A percentile compares a stretch with the other conserved stretches of the same genome.
phyloP scores from a whole-genome alignment of 768 basidiomycete species.

The Porphyrellus cyaneotinctus region DNA sequence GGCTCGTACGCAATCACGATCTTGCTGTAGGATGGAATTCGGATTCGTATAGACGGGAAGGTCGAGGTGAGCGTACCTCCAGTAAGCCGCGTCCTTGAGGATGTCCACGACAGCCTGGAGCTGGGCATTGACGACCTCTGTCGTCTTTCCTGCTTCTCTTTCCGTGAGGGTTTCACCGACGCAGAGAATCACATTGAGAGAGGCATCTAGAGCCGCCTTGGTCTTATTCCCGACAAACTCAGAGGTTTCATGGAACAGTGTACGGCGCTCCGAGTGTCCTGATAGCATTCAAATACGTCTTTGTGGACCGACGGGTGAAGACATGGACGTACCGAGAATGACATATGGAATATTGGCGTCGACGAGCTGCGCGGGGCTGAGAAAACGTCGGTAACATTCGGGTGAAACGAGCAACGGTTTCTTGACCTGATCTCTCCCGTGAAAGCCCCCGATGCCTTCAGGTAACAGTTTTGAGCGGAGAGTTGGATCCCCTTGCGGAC shows the following conservation, averaged over 20 bases:
- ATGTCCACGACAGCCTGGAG: conserved; percentile 68
- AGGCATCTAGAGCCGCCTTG: conserved; percentile 69
- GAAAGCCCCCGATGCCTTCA: conserved; percentile 81
- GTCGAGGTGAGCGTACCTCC: conserved; percentile 57
- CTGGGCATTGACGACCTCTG: conserved; percentile 76
- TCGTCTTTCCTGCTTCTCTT: conserved; percentile 77
- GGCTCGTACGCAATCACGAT: conserved; percentile 96
- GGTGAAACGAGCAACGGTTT: neutral
- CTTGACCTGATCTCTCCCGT: conserved; percentile 93
- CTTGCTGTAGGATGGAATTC: conserved; percentile 44
- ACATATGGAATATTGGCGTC: conserved; percentile 90
- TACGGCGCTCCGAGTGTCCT: conserved; percentile 97
- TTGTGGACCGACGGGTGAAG: neutral
- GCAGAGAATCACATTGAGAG: conserved; percentile 88
- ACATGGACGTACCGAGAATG: conserved; percentile 63
- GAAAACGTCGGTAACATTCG: neutral
- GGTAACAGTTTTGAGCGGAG: conserved; percentile 89
- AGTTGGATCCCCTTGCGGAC: conserved; percentile 70
- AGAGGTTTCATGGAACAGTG: conserved; percentile 86
- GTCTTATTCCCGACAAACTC: conserved; percentile 83
- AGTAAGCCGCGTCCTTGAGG: conserved; percentile 55
- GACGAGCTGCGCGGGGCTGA: conserved; percentile 75
- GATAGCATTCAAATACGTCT: neutral
- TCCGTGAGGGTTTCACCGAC: conserved; percentile 91
- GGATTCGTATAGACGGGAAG: neutral